phyloP scores from a whole-genome alignment of 192 early-diverging fungal genomes.

The Entomortierella lignicola region DNA sequence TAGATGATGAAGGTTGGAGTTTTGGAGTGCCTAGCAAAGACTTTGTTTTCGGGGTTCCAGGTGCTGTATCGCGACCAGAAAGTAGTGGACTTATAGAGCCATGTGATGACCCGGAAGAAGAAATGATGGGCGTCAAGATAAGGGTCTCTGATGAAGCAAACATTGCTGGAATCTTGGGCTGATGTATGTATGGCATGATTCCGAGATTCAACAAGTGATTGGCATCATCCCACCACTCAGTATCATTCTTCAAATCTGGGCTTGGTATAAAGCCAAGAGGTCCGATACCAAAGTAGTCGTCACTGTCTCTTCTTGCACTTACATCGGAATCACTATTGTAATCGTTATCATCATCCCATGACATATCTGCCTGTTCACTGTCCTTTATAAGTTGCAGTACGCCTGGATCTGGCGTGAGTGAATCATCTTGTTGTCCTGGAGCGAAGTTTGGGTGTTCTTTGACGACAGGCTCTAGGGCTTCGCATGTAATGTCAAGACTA shows the following conservation, averaged over 20 bases:
- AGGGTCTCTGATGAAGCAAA: slow-evolving; percentile 24
- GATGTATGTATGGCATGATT: slow-evolving; percentile 9
- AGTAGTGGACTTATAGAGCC: background rate
- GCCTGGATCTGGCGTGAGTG: no score
- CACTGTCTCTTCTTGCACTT: no score
- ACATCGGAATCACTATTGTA: background rate
- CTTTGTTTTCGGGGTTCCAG: background rate
- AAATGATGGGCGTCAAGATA: background rate
- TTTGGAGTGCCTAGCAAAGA: background rate
- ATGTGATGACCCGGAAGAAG: background rate
- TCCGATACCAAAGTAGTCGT: background rate
- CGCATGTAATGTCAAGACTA: background rate
- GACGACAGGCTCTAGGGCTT: no score
- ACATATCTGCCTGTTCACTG: background rate
- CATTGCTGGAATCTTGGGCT: slow-evolving; percentile 27
- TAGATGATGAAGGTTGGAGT: background rate
- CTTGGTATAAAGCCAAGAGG: slow-evolving; percentile 6
- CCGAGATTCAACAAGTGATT: slow-evolving; percentile 13
- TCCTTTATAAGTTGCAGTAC: no score
- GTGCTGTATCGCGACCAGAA: background rate
- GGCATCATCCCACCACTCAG: slow-evolving; percentile 19
- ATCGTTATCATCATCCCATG: background rate
- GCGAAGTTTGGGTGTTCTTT: no score
- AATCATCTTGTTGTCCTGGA: no score
- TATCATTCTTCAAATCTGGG: background rate